Percentiles rank a stretch among this genome's conserved stretches.
Conservation (phyloP, 768 basidiomycete species). For the Mycena maculata region DNA sequence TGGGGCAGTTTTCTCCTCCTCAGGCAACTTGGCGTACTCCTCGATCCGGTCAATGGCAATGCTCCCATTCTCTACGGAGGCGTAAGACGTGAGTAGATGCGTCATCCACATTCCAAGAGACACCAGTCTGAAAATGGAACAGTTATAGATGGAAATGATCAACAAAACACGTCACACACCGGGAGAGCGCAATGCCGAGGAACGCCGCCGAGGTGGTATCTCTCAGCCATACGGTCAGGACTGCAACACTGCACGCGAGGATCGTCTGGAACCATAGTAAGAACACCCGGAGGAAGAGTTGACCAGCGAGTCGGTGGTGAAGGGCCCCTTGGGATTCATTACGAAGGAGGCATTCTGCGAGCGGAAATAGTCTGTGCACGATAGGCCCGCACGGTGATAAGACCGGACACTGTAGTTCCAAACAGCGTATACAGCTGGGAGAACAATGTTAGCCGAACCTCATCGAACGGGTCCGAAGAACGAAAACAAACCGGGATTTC, state of each 20-base stretch:
- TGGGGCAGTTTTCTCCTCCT: conserved; percentile 1
- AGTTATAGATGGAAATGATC: not conserved
- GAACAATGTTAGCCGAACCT: not conserved
- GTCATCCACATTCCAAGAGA: not conserved
- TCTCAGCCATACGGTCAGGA: conserved; percentile 16
- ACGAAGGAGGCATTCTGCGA: conserved; percentile 10
- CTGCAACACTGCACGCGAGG: conserved; percentile 7
- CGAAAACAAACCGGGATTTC: conserved; percentile 23
- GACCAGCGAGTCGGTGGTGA: conserved; percentile 13
- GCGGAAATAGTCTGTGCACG: conserved; percentile 10
- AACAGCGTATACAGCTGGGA: conserved; percentile 19
- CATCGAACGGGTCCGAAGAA: not conserved
- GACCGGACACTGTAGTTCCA: conserved; percentile 16
- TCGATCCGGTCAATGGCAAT: conserved; percentile 19
- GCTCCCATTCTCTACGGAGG: conserved; percentile 19
- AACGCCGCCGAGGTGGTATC: conserved; percentile 17
- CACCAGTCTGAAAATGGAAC: conserved; percentile 5
- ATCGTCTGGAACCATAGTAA: conserved; percentile 19
- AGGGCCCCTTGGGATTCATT: conserved; percentile 20
- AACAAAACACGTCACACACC: not conserved
- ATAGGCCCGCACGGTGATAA: conserved; percentile 15
- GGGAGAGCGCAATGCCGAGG: conserved; percentile 10
- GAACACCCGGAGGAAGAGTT: conserved; percentile 18
- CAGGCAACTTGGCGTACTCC: conserved; percentile 13
- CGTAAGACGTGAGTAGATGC: conserved; percentile 10